Evolutionary conservation across 371 early-diverging fungal species (phyloP).

Genomic region (Zopfochytrium polystomum): DNA sequence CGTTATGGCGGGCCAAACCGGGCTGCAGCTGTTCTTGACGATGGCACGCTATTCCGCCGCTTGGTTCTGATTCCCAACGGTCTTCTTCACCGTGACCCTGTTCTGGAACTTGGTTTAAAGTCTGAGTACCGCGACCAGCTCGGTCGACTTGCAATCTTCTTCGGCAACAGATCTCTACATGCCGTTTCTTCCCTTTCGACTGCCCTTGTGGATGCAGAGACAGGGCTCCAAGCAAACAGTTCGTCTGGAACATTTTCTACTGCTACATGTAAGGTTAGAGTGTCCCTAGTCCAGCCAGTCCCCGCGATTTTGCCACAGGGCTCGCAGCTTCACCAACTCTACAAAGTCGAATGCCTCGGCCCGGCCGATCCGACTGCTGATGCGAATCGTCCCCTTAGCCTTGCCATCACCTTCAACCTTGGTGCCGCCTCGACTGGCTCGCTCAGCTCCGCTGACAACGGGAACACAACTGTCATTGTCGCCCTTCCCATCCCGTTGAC

Average conservation of each 20-base stretch:
- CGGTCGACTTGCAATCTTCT: conserved; percentile 81
- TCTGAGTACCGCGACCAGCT: conserved; percentile 81
- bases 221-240: conserved; percentile 35
- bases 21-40: conserved; percentile 18
- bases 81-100: conserved; percentile 82
- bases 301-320: conserved; percentile 55
- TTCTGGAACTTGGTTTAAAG: conserved; percentile 83
- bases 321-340: conserved; percentile 73
- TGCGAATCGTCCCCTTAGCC: neutral
- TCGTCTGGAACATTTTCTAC: conserved; percentile 29
- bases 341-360: conserved; percentile 51
- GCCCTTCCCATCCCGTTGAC: conserved; percentile 71
- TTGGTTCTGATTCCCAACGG: conserved; percentile 61
- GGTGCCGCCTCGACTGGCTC: conserved; percentile 43
- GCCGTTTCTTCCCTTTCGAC: conserved; percentile 45
- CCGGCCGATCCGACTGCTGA: conserved; percentile 15
- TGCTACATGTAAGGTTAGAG: conserved; percentile 25
- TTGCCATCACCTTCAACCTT: conserved; percentile 49
- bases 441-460: too few relatives aligned
- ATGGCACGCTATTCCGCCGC: conserved; percentile 26
- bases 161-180: conserved; percentile 77
- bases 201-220: conserved; percentile 4
- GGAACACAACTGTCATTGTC: conserved; percentile 21
- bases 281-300: conserved; percentile 50
- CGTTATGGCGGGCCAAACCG: conserved; percentile 3